Evolutionary conservation across 1,139 yeast genomes (phyloP).

Genomic region (Suzukiozyma palmioleophila): DNA sequence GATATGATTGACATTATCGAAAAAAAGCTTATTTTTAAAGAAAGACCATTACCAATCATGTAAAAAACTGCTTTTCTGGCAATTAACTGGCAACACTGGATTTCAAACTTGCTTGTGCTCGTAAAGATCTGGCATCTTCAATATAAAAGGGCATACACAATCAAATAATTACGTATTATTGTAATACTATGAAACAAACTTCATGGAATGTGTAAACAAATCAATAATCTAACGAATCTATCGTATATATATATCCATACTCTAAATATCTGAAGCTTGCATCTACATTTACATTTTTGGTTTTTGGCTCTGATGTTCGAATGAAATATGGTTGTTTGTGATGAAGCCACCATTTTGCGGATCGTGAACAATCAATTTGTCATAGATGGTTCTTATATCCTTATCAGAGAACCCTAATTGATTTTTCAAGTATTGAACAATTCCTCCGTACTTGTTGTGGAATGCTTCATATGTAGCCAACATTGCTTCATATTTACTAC

Average conservation of each 20-base stretch:
- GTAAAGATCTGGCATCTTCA: too few species aligned
- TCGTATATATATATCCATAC: too few species aligned
- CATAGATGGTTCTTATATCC: constrained; percentile 49
- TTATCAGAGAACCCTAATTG: constrained; percentile 42
- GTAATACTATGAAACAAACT: not conserved
- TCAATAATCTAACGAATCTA: too few species aligned
- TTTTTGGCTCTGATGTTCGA: constrained; percentile 21
- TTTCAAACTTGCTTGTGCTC: too few species aligned
- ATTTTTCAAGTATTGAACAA: constrained; percentile 45
- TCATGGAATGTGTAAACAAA: too few species aligned
- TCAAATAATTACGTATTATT: not conserved
- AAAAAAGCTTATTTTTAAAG: constrained; percentile 54
- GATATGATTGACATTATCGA: constrained; percentile 55
- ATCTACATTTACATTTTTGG: constrained; percentile 11
- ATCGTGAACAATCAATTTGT: constrained; percentile 33
- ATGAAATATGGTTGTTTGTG: constrained; percentile 16
- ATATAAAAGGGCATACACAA: not conserved
- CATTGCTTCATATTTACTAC: constrained; percentile 74
- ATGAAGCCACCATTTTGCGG: constrained; percentile 17
- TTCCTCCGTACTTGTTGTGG: constrained; percentile 54
- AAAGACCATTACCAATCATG: constrained; percentile 74
- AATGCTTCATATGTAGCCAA: constrained; percentile 52
- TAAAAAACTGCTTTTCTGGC: constrained; percentile 15
- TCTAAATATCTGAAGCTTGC: too few species aligned
- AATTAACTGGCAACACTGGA: too few species aligned